Conservation (phyloP, 345 rosid genomes). For the Populus pruinosa region DNA sequence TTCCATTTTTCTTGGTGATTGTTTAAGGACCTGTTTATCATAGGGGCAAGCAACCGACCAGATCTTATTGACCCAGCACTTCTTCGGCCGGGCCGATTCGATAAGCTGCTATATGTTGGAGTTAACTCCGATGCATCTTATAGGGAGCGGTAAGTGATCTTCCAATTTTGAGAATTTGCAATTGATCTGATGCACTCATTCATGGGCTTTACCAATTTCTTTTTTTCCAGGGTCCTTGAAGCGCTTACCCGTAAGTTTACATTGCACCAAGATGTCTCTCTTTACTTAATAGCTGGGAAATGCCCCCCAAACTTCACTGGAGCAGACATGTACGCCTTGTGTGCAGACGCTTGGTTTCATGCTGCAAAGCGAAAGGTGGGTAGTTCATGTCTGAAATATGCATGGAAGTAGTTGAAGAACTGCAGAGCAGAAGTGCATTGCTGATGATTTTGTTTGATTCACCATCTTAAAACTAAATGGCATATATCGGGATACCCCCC, state of each 20-base stretch:
- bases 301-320: slow-evolving; percentile 95
- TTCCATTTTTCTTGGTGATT: slow-evolving; percentile 10
- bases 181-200: background rate
- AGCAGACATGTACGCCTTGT: slow-evolving; percentile 96
- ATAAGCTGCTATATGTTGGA: slow-evolving; percentile 90
- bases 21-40: slow-evolving; percentile 75
- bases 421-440: background rate
- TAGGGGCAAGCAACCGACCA: slow-evolving; percentile 97
- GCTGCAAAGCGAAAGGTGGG: slow-evolving; percentile 90
- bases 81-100: slow-evolving; percentile 93
- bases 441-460: no score
- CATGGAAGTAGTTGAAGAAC: background rate
- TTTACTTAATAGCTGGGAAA: slow-evolving; percentile 68
- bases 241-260: slow-evolving; percentile 96
- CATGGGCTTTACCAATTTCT: slow-evolving; percentile 5
- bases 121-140: slow-evolving; percentile 85
- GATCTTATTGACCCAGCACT: slow-evolving; percentile 98
- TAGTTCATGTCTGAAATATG: background rate
- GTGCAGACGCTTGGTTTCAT: slow-evolving; percentile 99
- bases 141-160: slow-evolving; percentile 64
- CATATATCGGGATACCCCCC: no score
- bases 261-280: slow-evolving; percentile 74
- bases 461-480: no score
- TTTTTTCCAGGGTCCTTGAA: slow-evolving; percentile 64
- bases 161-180: background rate